Percentiles rank a stretch among this genome's conserved stretches.
Evolutionary conservation across 1,284 basidiomycete genomes (phyloP).

Genomic region (Cutaneotrichosporon sp.): DNA sequence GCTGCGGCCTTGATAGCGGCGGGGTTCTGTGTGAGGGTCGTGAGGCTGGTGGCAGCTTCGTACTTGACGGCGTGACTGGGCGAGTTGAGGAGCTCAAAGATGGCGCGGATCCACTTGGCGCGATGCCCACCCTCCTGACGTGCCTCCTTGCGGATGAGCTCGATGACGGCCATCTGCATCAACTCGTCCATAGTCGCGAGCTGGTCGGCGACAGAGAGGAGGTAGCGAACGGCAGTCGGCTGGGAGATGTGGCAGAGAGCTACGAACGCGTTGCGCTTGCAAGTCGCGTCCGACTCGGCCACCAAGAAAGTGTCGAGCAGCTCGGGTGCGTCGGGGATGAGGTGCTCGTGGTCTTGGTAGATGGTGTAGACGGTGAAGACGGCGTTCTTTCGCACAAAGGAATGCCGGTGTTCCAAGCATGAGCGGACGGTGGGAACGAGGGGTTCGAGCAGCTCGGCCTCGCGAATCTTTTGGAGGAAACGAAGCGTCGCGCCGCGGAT

Average conservation of each 20-base stretch:
- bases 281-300: constrained; percentile 94
- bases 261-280: constrained; percentile 95
- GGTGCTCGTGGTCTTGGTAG: constrained; percentile 86
- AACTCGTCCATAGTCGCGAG: constrained; percentile 83
- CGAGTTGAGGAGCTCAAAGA: constrained; percentile 90
- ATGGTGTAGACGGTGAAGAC: constrained; percentile 95
- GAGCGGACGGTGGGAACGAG: constrained; percentile 87
- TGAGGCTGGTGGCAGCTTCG: constrained; percentile 93
- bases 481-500: constrained; percentile 95
- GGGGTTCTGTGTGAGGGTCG: constrained; percentile 90
- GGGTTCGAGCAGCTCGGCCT: constrained; percentile 91
- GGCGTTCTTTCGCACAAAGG: constrained; percentile 97
- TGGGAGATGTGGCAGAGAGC: constrained; percentile 86
- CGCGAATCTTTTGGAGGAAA: constrained; percentile 93
- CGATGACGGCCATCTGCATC: constrained; percentile 93
- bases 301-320: constrained; percentile 94
- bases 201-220: constrained; percentile 77
- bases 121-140: constrained; percentile 73
- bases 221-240: constrained; percentile 86
- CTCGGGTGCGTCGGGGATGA: constrained; percentile 95
- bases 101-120: constrained; percentile 86
- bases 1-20: constrained; percentile 95
- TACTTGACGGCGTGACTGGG: constrained; percentile 95
- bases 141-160: constrained; percentile 88
- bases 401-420: constrained; percentile 96